A percentile compares a stretch with the other conserved stretches of the same genome.
Conservation (phyloP, 2,329 filamentous ascomycete species). For the Cadophora malorum region DNA sequence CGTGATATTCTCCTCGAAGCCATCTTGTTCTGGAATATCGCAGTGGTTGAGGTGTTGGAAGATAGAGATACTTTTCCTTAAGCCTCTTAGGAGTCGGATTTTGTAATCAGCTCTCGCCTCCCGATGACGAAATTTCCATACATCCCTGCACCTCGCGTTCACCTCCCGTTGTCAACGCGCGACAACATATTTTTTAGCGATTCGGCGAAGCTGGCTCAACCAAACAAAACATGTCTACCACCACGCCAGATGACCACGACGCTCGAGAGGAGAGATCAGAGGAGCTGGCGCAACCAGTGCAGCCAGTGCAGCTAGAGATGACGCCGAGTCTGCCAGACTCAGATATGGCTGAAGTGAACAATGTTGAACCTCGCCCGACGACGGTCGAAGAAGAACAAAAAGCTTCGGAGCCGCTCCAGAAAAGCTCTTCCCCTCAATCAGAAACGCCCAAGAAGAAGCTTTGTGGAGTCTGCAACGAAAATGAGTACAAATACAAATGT, state of each 20-base stretch:
- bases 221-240: constrained; percentile 22
- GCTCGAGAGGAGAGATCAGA: constrained; percentile 8
- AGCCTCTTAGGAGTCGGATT: constrained; percentile 5
- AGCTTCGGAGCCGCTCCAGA: constrained; percentile 2
- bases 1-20: constrained; percentile 38
- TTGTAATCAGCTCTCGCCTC: constrained; percentile 29
- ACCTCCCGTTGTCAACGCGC: not conserved
- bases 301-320: not conserved
- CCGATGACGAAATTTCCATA: constrained; percentile 17
- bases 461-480: constrained; percentile 60
- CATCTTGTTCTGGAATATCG: constrained; percentile 29
- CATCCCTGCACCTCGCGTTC: constrained; percentile 10
- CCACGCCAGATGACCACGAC: not conserved
- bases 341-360: not conserved
- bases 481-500: constrained; percentile 67
- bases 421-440: constrained; percentile 2
- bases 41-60: constrained; percentile 1
- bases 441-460: constrained; percentile 44
- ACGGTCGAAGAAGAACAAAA: constrained; percentile 5
- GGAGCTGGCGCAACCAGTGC: not conserved
- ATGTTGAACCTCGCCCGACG: not conserved
- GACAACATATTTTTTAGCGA: constrained; percentile 10
- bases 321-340: constrained; percentile 17
- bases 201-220: not conserved
- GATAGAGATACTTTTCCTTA: not conserved